Percentiles rank a stretch among this genome's conserved stretches.
Conservation (phyloP, 306 rosid species). For the Rosa chinensis region DNA sequence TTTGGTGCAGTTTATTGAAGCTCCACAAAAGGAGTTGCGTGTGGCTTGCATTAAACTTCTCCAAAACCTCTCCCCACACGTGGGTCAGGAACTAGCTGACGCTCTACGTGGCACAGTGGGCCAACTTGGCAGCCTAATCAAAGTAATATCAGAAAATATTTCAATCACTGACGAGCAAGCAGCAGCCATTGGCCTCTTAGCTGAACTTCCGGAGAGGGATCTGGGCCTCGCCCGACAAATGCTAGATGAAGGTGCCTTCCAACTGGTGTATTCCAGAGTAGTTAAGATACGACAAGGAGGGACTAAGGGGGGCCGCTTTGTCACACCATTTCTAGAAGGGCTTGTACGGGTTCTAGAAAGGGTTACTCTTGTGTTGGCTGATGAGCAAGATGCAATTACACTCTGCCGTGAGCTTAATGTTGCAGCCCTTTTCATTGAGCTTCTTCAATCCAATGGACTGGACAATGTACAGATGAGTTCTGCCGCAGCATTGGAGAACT, state of each 20-base stretch:
- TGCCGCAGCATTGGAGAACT: conserved; percentile 85
- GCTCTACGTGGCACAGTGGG: conserved; percentile 93
- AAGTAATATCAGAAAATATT: conserved; percentile 74
- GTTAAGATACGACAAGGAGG: conserved; percentile 74
- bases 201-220: conserved; percentile 95
- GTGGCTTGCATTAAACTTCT: conserved; percentile 84
- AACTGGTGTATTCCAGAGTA: conserved; percentile 56
- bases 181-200: conserved; percentile 85
- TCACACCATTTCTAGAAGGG: conserved; percentile 88
- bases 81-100: conserved; percentile 96
- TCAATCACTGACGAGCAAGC: conserved; percentile 93
- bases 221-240: conserved; percentile 96
- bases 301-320: conserved; percentile 71
- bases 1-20: conserved; percentile 92
- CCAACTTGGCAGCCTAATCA: conserved; percentile 83
- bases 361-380: conserved; percentile 69
- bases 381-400: conserved; percentile 69
- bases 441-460: conserved; percentile 84
- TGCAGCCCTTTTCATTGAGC: conserved; percentile 68
- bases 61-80: conserved; percentile 72
- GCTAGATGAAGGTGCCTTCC: conserved; percentile 83
- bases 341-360: conserved; percentile 84
- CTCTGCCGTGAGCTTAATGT: conserved; percentile 72
- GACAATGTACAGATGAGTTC: conserved; percentile 94
- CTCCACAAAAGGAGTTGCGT: conserved; percentile 89